Base-by-base conservation (phyloP, 176 grass and related monocot species). In the Thinopyrum elongatum region DNA sequence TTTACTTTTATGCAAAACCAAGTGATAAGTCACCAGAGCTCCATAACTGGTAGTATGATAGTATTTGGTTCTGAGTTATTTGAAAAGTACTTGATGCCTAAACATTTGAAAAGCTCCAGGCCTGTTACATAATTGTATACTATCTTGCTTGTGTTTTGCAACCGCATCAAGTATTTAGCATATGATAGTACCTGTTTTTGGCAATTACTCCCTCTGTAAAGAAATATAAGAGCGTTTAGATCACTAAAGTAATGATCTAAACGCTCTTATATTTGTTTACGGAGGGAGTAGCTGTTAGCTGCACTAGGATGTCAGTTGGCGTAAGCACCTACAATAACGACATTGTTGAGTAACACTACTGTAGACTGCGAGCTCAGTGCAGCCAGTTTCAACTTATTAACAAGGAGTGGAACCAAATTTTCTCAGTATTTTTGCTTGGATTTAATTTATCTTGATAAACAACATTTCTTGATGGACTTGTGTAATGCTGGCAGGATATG, bases 401-500 rank as follows among this genome's bases (percentile, higher is more conserved):
- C 36, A 31, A 1, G 1, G 46, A 19, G 34, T 14, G 30, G 80
- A 82, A 82, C 4, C 27, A 11, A 11, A 4, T 64, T 58, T 77
- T 78, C 26, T 60, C 44, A 68, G 39, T 47, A n/a, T 57, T 23
- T 70, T 44, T 26, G 8, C 19, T 34, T 61, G 34, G n/a, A 78
- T 82, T 59, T 12, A 23, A 66, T 79, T 67, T 63, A 70, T 87
- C 21, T 83, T n/a, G 39, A 5, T 47, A 92, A 62, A 47, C 12
- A 81, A 47, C 8, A 81, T 75, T 28, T 68, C 10, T 68, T 92
- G 34, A 88, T 38, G 59, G 26, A 79, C 58, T 69, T 47, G 65
- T 61, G 62, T 84, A 87, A 41, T 84, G 19, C 70, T 88, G 77
- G 78, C 89, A 91, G 90, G 90, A 88, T 9, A 85, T 46, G 17